Evolutionary conservation across 139 green algal genomes (phyloP).

Genomic region (Chlamydomonas sp.): DNA sequence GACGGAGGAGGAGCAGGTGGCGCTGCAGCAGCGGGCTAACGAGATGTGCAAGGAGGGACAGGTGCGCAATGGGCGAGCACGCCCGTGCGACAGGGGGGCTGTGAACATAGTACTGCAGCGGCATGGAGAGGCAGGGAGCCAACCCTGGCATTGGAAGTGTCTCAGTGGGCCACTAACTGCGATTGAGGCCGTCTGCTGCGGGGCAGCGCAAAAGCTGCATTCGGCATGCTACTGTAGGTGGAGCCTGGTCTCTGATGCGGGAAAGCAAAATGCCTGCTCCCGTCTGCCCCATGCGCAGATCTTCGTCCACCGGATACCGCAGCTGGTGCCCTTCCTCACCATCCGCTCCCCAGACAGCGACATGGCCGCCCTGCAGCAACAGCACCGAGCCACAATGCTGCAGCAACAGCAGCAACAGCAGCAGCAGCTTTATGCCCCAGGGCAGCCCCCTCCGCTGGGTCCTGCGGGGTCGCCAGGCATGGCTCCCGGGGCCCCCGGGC

Average conservation of each 20-base stretch:
- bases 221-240: too few relatives aligned
- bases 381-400: background rate
- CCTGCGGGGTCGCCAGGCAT: background rate
- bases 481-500: background rate
- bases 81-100: too few relatives aligned
- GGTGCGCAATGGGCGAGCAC: background rate
- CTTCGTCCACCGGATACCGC: slow-evolving; percentile 52
- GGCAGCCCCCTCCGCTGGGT: too few relatives aligned
- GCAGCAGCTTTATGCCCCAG: background rate
- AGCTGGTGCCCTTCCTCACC: slow-evolving; percentile 57
- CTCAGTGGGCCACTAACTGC: too few relatives aligned
- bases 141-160: too few relatives aligned
- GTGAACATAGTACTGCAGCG: too few relatives aligned
- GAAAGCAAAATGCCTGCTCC: background rate
- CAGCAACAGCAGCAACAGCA: background rate
- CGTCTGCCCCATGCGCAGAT: slow-evolving; percentile 34
- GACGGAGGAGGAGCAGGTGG: slow-evolving; percentile 34
- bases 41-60: slow-evolving; percentile 17
- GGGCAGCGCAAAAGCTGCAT: too few relatives aligned
- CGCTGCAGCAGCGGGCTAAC: background rate
- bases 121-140: too few relatives aligned
- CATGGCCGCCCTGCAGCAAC: background rate
- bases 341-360: slow-evolving; percentile 16
- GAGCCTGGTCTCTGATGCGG: too few relatives aligned
- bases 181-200: too few relatives aligned